Evolutionary conservation across 2,329 filamentous ascomycete species (phyloP).

Genomic region (Hypoxylon sp.): DNA sequence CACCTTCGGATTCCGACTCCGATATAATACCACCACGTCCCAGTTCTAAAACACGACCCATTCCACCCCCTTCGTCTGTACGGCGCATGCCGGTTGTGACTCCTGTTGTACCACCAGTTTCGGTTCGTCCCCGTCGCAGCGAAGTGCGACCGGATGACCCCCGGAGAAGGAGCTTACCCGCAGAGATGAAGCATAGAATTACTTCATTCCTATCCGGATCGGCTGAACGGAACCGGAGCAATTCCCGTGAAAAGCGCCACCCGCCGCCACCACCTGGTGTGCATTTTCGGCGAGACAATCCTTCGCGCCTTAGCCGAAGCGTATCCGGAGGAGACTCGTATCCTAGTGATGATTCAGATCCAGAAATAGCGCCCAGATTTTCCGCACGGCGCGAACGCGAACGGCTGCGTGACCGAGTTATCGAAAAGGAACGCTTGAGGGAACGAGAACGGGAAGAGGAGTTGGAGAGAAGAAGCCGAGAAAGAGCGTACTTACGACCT

Average conservation of each 20-base stretch:
- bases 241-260: slow-evolving; percentile 51
- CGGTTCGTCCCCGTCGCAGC: slow-evolving; percentile 45
- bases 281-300: slow-evolving; percentile 47
- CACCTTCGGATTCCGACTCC: slow-evolving; percentile 48
- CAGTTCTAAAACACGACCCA: slow-evolving; percentile 44
- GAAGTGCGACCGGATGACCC: slow-evolving; percentile 50
- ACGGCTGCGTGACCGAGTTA: slow-evolving; percentile 43
- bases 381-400: slow-evolving; percentile 49
- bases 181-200: slow-evolving; percentile 52
- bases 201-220: slow-evolving; percentile 50
- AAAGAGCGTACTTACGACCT: slow-evolving; percentile 51
- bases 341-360: slow-evolving; percentile 51
- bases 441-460: slow-evolving; percentile 48
- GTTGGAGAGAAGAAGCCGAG: slow-evolving; percentile 48
- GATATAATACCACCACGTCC: slow-evolving; percentile 42
- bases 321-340: slow-evolving; percentile 52
- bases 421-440: slow-evolving; percentile 47
- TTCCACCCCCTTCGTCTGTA: slow-evolving; percentile 45
- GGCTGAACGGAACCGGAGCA: slow-evolving; percentile 51
- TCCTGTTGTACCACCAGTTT: slow-evolving; percentile 38
- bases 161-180: slow-evolving; percentile 49
- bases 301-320: slow-evolving; percentile 49
- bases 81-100: slow-evolving; percentile 46
- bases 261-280: slow-evolving; percentile 33
- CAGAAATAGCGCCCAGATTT: slow-evolving; percentile 47